Evolutionary conservation across 1,284 basidiomycete species (phyloP).

Genomic region (Cryptococcus sp.): DNA sequence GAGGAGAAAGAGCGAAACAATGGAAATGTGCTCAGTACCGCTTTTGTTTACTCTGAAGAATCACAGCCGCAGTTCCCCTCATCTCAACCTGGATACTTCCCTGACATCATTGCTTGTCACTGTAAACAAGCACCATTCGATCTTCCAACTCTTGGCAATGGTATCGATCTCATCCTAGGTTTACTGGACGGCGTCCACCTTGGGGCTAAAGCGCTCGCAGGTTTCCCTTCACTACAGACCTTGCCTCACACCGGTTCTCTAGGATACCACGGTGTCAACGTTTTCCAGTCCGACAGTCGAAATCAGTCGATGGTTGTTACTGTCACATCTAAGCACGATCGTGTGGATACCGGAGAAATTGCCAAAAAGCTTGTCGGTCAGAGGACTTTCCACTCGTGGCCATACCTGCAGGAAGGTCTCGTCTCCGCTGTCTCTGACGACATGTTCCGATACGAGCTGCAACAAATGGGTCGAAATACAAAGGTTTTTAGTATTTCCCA

Average conservation of each 20-base stretch:
- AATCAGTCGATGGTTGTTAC: conserved; percentile 91
- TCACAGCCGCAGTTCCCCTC: conserved; percentile 74
- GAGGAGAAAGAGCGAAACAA: conserved; percentile 76
- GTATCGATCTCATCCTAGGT: conserved; percentile 77
- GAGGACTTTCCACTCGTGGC: conserved; percentile 82
- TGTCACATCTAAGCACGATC: conserved; percentile 70
- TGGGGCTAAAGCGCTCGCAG: conserved; percentile 80
- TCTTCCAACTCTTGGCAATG: conserved; percentile 76
- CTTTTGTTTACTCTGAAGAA: conserved; percentile 66
- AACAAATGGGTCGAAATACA: conserved; percentile 57
- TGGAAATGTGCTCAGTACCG: conserved; percentile 67
- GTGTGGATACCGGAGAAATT: conserved; percentile 64
- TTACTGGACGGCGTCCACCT: conserved; percentile 84
- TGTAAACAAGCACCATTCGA: conserved; percentile 76
- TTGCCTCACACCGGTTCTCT: conserved; percentile 73
- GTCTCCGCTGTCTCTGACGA: conserved; percentile 84
- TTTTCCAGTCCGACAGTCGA: conserved; percentile 83
- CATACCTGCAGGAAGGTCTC: conserved; percentile 86
- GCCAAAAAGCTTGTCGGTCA: conserved; percentile 71
- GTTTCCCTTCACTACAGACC: conserved; percentile 92
- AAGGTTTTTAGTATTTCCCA: conserved; percentile 68
- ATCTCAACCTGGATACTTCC: conserved; percentile 91
- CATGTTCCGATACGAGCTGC: conserved; percentile 75
- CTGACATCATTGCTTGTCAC: conserved; percentile 74
- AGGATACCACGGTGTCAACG: conserved; percentile 83